Evolutionary conservation across 495 filamentous ascomycete species (phyloP).

Genomic region (Endocarpon pusillum): DNA sequence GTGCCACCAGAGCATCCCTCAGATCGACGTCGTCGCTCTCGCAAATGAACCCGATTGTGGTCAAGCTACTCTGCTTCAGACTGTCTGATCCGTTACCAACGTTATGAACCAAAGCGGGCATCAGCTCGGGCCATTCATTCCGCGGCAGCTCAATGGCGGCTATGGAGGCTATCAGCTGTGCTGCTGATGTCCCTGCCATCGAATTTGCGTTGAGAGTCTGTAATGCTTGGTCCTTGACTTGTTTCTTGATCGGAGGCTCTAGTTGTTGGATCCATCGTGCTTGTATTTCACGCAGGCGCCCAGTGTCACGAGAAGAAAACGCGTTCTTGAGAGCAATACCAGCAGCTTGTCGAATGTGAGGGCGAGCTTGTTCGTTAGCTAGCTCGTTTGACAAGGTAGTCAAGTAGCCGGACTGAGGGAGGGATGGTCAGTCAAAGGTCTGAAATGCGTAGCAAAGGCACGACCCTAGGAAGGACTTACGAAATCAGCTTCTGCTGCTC

Average conservation of each 20-base stretch:
- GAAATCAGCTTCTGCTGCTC: constrained; percentile 85
- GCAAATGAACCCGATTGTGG: constrained; percentile 93
- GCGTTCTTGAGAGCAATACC: constrained; percentile 96
- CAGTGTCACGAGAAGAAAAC: constrained; percentile 78
- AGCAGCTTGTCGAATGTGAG: constrained; percentile 76
- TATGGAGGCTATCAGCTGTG: constrained; percentile 88
- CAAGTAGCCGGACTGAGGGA: constrained; percentile 65
- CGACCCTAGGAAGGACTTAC: constrained; percentile 40
- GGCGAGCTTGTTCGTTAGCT: constrained; percentile 69
- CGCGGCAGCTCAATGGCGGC: constrained; percentile 86
- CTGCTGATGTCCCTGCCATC: constrained; percentile 73
- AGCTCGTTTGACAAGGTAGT: constrained; percentile 79
- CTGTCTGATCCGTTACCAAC: constrained; percentile 71
- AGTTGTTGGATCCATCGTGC: constrained; percentile 76
- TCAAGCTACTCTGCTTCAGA: constrained; percentile 84
- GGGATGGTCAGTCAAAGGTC: constrained; percentile 7
- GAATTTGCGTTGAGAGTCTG: constrained; percentile 66
- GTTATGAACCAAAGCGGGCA: constrained; percentile 73
- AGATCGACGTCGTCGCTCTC: constrained; percentile 84
- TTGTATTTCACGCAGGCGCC: constrained; percentile 73
- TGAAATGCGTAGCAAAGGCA: constrained; percentile 9
- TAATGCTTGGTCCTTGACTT: constrained; percentile 75
- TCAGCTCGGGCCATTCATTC: constrained; percentile 90
- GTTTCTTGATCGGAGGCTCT: constrained; percentile 55
- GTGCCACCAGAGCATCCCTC: constrained; percentile 56